Evolutionary conservation across 768 basidiomycete genomes (phyloP).

Genomic region (Gymnopilus dilepis): DNA sequence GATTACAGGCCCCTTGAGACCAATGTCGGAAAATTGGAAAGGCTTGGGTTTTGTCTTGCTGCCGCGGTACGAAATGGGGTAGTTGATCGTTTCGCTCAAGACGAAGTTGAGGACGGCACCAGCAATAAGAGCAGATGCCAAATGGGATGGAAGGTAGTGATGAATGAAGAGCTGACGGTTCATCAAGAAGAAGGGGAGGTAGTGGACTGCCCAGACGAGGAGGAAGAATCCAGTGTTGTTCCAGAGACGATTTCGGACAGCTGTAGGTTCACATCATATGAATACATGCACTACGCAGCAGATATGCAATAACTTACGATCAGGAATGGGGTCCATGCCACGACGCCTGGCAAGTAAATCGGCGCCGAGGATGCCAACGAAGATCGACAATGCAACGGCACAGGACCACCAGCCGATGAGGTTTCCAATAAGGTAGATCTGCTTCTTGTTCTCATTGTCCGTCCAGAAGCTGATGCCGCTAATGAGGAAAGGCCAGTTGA

Average conservation of each 20-base stretch:
- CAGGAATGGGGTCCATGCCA: conserved; percentile 83
- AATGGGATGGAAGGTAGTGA: conserved; percentile 96
- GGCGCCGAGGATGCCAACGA: conserved; percentile 87
- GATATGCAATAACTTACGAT: conserved; percentile 60
- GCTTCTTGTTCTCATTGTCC: conserved; percentile 77
- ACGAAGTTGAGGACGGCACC: conserved; percentile 92
- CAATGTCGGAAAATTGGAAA: conserved; percentile 72
- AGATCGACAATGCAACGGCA: conserved; percentile 84
- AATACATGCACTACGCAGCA: background rate
- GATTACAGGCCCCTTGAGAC: conserved; percentile 74
- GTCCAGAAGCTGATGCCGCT: conserved; percentile 99
- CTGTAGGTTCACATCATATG: conserved; percentile 43
- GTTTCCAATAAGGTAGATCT: conserved; percentile 97
- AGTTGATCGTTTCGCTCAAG: conserved; percentile 89
- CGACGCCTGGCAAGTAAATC: conserved; percentile 89
- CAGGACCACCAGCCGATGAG: conserved; percentile 95
- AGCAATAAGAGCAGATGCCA: conserved; percentile 90
- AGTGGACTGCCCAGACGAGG: conserved; percentile 93
- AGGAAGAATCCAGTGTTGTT: conserved; percentile 97
- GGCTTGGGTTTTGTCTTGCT: conserved; percentile 63
- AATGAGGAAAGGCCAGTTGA: conserved; percentile 98
- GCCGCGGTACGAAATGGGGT: conserved; percentile 82
- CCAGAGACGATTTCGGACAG: conserved; percentile 91
- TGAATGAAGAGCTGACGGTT: conserved; percentile 96
- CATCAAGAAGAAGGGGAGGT: conserved; percentile 98